phyloP scores from a whole-genome alignment of 768 basidiomycete species.

The Tulasnella sp. region DNA sequence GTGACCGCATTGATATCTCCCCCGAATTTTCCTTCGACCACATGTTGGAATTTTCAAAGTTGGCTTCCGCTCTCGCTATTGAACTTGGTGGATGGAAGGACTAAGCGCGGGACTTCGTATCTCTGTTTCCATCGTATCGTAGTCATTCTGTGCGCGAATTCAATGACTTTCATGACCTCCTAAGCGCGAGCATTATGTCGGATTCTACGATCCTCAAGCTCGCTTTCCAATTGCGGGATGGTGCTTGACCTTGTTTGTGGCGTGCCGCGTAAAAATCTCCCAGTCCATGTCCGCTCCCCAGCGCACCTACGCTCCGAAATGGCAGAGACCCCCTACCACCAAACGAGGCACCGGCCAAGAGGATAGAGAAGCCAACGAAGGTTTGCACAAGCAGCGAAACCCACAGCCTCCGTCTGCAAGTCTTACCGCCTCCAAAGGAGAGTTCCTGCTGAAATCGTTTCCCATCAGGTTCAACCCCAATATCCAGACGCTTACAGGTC shows the following conservation, averaged over 20 bases:
- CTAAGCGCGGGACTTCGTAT: neutral
- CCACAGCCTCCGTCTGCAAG: neutral
- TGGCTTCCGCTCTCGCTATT: constrained; percentile 67
- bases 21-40: constrained; percentile 84
- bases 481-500: neutral
- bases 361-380: neutral
- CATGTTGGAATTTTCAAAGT: constrained; percentile 76
- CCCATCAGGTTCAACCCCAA: neutral
- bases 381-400: neutral
- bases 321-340: neutral
- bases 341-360: neutral
- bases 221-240: neutral
- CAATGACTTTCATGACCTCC: neutral
- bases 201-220: too few species aligned
- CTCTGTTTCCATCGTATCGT: neutral
- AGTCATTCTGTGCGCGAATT: neutral
- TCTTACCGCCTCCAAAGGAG: neutral
- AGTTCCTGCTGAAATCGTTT: neutral
- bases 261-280: neutral
- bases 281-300: neutral
- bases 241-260: neutral
- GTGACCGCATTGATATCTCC: constrained; percentile 66
- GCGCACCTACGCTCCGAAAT: neutral
- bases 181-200: too few species aligned
- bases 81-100: constrained; percentile 46